A percentile compares a stretch with the other conserved stretches of the same genome.
These are phyloP conservation scores for Notholithocarpus densiflorus DNA, from an alignment of 306 rosid genomes.

Conservation along the genomic window DNA sequence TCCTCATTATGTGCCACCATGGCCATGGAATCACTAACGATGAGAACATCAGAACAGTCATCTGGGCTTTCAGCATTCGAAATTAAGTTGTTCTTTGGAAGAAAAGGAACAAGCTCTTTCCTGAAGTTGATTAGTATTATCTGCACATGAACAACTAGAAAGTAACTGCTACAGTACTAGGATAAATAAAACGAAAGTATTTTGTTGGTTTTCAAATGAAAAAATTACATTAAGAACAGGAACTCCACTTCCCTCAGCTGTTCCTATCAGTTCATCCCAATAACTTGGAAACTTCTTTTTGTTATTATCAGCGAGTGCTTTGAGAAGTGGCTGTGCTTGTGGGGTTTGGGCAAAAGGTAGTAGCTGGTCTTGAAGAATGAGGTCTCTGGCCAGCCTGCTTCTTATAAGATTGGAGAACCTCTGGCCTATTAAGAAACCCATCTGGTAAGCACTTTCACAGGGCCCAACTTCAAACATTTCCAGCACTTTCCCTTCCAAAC, in stretches of 20 bases:
- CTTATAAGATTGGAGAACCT: constrained; percentile 52
- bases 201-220: background rate
- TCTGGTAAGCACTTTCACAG: constrained; percentile 37
- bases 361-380: constrained; percentile 61
- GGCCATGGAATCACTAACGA: constrained; percentile 64
- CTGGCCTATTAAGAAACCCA: constrained; percentile 66
- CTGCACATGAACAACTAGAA: constrained; percentile 37
- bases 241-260: constrained; percentile 65
- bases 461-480: constrained; percentile 53
- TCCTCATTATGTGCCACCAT: constrained; percentile 89
- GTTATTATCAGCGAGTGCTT: constrained; percentile 45
- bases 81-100: constrained; percentile 39
- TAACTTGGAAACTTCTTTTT: constrained; percentile 49
- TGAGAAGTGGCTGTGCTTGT: constrained; percentile 49
- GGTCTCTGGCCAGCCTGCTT: constrained; percentile 49
- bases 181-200: background rate
- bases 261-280: constrained; percentile 75
- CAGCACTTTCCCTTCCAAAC: constrained; percentile 22
- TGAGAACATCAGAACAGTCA: constrained; percentile 81
- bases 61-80: constrained; percentile 31
- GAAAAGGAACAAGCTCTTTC: constrained; percentile 79
- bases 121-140: constrained; percentile 70
- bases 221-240: constrained; percentile 62
- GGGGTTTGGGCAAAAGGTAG: constrained; percentile 59
- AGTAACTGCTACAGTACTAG: background rate